phyloP scores from a whole-genome alignment of 345 rosid species.

The Lumnitzera racemosa region DNA sequence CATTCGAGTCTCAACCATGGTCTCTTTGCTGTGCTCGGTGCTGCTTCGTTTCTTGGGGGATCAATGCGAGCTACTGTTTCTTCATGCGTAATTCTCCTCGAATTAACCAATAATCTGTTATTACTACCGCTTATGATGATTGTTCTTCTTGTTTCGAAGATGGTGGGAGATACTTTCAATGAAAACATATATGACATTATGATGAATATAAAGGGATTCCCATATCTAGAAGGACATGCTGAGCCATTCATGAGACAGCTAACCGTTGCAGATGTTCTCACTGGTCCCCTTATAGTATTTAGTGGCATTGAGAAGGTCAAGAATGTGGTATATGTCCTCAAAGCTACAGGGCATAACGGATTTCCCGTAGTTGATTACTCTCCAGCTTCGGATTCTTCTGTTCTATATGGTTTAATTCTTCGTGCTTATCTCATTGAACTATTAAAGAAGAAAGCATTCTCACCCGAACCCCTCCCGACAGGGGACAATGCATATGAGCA shows the following conservation, averaged over 20 bases:
- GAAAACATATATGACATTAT: constrained; percentile 74
- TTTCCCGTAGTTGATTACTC: constrained; percentile 77
- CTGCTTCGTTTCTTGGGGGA: constrained; percentile 93
- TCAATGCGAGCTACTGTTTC: constrained; percentile 96
- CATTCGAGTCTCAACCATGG: constrained; percentile 62
- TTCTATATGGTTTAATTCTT: constrained; percentile 69
- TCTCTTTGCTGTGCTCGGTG: constrained; percentile 87
- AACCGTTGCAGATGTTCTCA: constrained; percentile 67
- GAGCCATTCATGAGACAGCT: constrained; percentile 97
- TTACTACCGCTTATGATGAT: constrained; percentile 88
- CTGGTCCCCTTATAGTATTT: constrained; percentile 70
- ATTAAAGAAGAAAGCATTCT: constrained; percentile 63
- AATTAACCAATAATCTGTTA: constrained; percentile 79
- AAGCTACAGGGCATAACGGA: constrained; percentile 66
- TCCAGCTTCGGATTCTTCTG: constrained; percentile 33
- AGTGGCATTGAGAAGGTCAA: constrained; percentile 72
- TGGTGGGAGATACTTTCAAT: constrained; percentile 85
- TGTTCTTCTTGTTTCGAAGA: constrained; percentile 86
- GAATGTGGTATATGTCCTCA: constrained; percentile 63
- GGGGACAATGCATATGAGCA: constrained; percentile 28
- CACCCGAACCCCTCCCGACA: constrained; percentile 30
- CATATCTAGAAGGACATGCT: constrained; percentile 64
- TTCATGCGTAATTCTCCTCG: constrained; percentile 74
- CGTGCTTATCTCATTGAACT: constrained; percentile 68
- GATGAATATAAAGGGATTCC: constrained; percentile 86